phyloP scores from a whole-genome alignment of 192 early-diverging fungal species.

The Coemansia sp. region DNA sequence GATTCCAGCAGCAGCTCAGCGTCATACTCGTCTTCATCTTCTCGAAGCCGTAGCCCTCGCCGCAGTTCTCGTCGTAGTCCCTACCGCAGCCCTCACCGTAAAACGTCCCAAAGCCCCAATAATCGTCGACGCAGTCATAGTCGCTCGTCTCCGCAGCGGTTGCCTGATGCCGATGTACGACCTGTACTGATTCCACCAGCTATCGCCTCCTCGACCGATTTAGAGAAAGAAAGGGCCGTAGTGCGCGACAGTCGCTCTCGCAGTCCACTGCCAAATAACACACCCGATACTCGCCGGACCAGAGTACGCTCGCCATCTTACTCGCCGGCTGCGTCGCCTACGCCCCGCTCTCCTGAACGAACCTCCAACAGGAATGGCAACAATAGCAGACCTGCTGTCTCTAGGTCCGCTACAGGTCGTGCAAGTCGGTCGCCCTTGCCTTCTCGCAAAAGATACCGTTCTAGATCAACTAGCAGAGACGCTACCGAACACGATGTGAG shows the following conservation, averaged over 20 bases:
- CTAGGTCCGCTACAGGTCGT: not conserved
- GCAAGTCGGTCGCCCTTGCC: not conserved
- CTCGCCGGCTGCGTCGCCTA: constrained; percentile 17
- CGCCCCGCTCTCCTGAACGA: not conserved
- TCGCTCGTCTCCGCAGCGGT: not conserved
- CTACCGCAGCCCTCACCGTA: not conserved
- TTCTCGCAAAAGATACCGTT: constrained; percentile 1
- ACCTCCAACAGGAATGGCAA: not conserved
- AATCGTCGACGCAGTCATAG: not conserved
- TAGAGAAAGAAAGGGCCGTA: not conserved
- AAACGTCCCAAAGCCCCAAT: not conserved
- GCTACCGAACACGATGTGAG: constrained; percentile 3
- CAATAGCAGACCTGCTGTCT: not conserved
- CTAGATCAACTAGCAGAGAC: not conserved
- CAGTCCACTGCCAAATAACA: not conserved
- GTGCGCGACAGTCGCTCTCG: not conserved
- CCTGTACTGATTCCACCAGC: not conserved
- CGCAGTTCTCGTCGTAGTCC: constrained; percentile 2
- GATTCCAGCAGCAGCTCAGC: constrained; percentile 26
- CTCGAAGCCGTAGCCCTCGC: constrained; percentile 23
- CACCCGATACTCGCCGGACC: not conserved
- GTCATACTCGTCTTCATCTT: constrained; percentile 18
- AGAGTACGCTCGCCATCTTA: constrained; percentile 44
- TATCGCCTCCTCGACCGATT: not conserved
- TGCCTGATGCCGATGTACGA: not conserved